Percentiles rank a stretch among this genome's conserved stretches.
Evolutionary conservation across 1,284 basidiomycete genomes (phyloP).

Genomic region (Trichosporon faecale): DNA sequence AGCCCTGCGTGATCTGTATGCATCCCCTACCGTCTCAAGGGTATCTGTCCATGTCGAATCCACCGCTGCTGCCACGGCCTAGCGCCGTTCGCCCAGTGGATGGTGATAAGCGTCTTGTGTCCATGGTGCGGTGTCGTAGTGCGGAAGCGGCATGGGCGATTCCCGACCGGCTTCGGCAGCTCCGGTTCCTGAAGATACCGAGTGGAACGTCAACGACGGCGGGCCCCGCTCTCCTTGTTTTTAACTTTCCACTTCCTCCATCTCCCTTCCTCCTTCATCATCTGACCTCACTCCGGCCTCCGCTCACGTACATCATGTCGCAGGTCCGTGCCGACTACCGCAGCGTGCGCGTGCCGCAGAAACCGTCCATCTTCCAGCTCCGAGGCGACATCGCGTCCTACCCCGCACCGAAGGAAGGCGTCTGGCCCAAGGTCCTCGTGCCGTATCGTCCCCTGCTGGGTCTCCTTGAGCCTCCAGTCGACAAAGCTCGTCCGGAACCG

Average conservation of each 20-base stretch:
- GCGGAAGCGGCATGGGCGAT: background rate
- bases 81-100: background rate
- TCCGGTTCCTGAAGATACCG: background rate
- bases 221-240: background rate
- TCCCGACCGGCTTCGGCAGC: background rate
- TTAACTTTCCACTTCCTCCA: background rate
- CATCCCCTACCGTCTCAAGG: background rate
- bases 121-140: background rate
- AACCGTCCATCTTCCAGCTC: constrained; percentile 2
- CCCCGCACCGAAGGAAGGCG: background rate
- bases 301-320: background rate
- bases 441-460: constrained; percentile 16
- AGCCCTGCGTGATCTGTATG: no score
- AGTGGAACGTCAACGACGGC: no score
- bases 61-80: background rate
- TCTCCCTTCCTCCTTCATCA: background rate
- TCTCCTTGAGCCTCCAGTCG: constrained; percentile 19
- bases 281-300: background rate
- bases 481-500: constrained; percentile 8
- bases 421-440: constrained; percentile 1
- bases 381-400: background rate
- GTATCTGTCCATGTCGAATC: background rate
- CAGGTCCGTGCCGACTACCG: background rate
- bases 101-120: background rate
- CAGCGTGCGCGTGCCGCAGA: background rate